Evolutionary conservation across 2,329 filamentous ascomycete genomes (phyloP).

Genomic region (Chaetomium sp.): DNA sequence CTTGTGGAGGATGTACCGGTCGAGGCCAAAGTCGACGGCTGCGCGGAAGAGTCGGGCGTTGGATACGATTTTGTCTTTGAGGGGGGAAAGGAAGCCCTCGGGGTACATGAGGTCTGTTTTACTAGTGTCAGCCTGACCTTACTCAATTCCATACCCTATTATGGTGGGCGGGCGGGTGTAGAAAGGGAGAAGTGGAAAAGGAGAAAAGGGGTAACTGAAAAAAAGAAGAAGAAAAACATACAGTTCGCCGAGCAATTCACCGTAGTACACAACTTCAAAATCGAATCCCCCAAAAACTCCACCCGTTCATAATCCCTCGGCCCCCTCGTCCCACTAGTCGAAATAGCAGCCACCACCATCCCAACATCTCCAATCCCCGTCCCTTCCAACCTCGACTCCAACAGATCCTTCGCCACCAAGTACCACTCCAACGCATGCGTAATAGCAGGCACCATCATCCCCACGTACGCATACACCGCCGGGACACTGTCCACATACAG

Average conservation of each 20-base stretch:
- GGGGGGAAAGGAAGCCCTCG: slow-evolving; percentile 65
- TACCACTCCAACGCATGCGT: slow-evolving; percentile 61
- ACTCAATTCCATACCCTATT: background rate
- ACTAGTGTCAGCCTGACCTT: too few relatives aligned
- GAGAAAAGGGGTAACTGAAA: too few relatives aligned
- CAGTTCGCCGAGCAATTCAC: slow-evolving; percentile 54
- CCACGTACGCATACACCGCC: slow-evolving; percentile 41
- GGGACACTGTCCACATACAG: slow-evolving; percentile 46
- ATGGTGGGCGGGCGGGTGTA: background rate
- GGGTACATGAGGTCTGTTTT: slow-evolving; percentile 57
- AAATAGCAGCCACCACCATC: slow-evolving; percentile 63
- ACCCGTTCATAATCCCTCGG: slow-evolving; percentile 69
- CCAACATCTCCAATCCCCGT: slow-evolving; percentile 48
- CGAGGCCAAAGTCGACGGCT: slow-evolving; percentile 56
- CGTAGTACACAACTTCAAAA: slow-evolving; percentile 69
- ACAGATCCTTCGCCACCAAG: slow-evolving; percentile 57
- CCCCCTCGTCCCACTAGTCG: slow-evolving; percentile 54
- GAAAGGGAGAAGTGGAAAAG: background rate
- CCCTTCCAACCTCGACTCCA: slow-evolving; percentile 44
- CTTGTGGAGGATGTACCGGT: slow-evolving; percentile 64
- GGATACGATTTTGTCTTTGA: slow-evolving; percentile 64
- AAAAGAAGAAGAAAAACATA: slow-evolving; percentile 30
- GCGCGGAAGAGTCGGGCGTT: slow-evolving; percentile 67
- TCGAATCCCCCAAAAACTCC: slow-evolving; percentile 79
- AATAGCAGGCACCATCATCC: slow-evolving; percentile 65